A percentile compares a stretch with the other conserved stretches of the same genome.
phyloP scores from a whole-genome alignment of 2,329 filamentous ascomycete genomes.

The Sporothrix sp. region DNA sequence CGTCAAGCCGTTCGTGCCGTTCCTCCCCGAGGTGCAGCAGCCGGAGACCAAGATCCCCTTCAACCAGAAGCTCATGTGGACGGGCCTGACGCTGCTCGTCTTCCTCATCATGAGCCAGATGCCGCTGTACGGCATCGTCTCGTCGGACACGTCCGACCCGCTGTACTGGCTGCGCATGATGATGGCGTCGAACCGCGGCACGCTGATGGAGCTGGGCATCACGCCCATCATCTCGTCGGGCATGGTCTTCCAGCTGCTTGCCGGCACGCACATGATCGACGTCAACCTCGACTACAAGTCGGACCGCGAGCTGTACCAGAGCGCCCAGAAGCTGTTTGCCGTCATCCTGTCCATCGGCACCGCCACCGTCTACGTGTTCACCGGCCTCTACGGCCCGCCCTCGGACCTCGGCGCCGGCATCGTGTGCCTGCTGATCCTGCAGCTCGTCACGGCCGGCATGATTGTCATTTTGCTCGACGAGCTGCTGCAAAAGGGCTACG shows the following conservation, averaged over 20 bases:
- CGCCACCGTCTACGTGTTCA: slow-evolving; percentile 96
- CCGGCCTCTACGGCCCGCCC: slow-evolving; percentile 92
- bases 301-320: slow-evolving; percentile 99
- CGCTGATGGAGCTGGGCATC: slow-evolving; percentile 91
- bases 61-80: slow-evolving; percentile 98
- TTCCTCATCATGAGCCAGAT: slow-evolving; percentile 99
- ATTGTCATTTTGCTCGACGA: slow-evolving; percentile 99
- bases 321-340: slow-evolving; percentile 95
- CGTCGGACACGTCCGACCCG: slow-evolving; percentile 94
- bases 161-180: slow-evolving; percentile 99
- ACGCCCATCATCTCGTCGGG: slow-evolving; percentile 98
- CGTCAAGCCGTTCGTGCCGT: slow-evolving; percentile 98
- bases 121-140: slow-evolving; percentile 98
- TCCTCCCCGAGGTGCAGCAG: slow-evolving; percentile 97
- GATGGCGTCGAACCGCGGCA: slow-evolving; percentile 96
- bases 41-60: slow-evolving; percentile 98
- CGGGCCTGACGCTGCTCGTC: slow-evolving; percentile 86
- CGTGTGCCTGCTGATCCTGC: slow-evolving; percentile 94
- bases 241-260: slow-evolving; percentile 99
- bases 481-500: slow-evolving; percentile 98
- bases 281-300: slow-evolving; percentile 99
- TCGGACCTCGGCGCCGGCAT: slow-evolving; percentile 95
- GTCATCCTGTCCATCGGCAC: slow-evolving; percentile 97
- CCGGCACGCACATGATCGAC: slow-evolving; percentile 98
- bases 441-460: slow-evolving; percentile 93